Conservation (phyloP, 2,329 filamentous ascomycete species). For the Ceratocystis cubensis region DNA sequence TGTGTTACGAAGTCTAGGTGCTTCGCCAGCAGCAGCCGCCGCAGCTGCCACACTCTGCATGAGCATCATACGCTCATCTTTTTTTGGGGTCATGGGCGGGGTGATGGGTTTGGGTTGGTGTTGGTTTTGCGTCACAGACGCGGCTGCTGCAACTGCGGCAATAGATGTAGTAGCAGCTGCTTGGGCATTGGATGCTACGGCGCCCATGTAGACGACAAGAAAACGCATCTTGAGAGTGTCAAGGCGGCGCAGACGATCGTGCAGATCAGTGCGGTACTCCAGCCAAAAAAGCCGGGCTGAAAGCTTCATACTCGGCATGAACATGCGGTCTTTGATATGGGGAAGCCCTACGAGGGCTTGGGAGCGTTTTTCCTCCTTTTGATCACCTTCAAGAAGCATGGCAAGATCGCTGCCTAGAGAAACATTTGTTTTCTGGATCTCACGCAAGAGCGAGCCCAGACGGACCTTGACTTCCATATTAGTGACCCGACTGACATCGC, state of each 20-base stretch:
- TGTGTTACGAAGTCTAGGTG: conserved; percentile 5
- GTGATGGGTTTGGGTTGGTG: conserved; percentile 8
- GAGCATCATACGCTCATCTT: conserved; percentile 15
- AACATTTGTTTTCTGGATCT: conserved; percentile 42
- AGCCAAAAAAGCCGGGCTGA: conserved; percentile 47
- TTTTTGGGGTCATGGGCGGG: conserved; percentile 13
- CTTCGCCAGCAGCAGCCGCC: conserved; percentile 10
- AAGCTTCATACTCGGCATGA: conserved; percentile 32
- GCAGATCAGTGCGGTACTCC: conserved; percentile 39
- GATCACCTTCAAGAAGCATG: conserved; percentile 18
- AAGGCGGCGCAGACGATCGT: conserved; percentile 45
- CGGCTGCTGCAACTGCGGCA: conserved; percentile 9
- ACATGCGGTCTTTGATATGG: conserved; percentile 18
- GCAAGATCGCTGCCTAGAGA: conserved; percentile 43
- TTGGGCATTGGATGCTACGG: conserved; percentile 33
- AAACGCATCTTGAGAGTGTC: conserved; percentile 54
- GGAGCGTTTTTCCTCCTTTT: conserved; percentile 33
- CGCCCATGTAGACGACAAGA: conserved; percentile 50
- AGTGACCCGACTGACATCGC: conserved; percentile 44
- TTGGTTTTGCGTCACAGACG: conserved; percentile 1
- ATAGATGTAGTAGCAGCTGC: conserved; percentile 19
- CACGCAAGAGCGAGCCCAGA: conserved; percentile 43
- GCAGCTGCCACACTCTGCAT: conserved; percentile 18
- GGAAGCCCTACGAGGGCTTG: conserved; percentile 21
- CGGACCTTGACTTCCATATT: conserved; percentile 51